Percentiles rank a stretch among this genome's conserved stretches.
Conservation (phyloP, 2,329 filamentous ascomycete genomes). For the Penicillium sp. region DNA sequence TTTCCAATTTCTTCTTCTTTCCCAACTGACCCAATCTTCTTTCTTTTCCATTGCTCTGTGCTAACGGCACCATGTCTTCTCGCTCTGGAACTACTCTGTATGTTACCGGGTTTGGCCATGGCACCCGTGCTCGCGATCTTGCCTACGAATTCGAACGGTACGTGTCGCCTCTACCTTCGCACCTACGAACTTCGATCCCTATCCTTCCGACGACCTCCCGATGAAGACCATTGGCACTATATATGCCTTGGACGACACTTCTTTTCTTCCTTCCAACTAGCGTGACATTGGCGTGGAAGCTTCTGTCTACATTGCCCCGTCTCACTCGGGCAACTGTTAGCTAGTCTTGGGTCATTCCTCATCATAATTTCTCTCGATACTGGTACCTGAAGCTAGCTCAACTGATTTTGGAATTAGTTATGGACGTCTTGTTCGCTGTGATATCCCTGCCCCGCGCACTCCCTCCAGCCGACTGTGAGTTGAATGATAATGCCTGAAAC, state of each 20-base stretch:
- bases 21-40: neutral
- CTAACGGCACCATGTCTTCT: slow-evolving; percentile 72
- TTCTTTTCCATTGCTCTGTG: neutral
- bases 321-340: slow-evolving; percentile 4
- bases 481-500: slow-evolving; percentile 18
- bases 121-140: slow-evolving; percentile 96
- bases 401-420: slow-evolving; percentile 65
- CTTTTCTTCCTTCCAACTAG: slow-evolving; percentile 5
- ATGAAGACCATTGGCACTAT: slow-evolving; percentile 6
- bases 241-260: slow-evolving; percentile 1
- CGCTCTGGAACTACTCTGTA: slow-evolving; percentile 91
- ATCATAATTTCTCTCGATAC: slow-evolving; percentile 11
- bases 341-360: slow-evolving; percentile 16
- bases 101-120: slow-evolving; percentile 98
- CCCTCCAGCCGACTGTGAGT: slow-evolving; percentile 94
- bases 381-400: neutral
- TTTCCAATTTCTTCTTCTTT: neutral
- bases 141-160: slow-evolving; percentile 99
- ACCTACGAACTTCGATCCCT: slow-evolving; percentile 32
- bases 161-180: slow-evolving; percentile 59
- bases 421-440: slow-evolving; percentile 94
- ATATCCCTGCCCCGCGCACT: slow-evolving; percentile 93
- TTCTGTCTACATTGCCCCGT: slow-evolving; percentile 5
- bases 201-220: slow-evolving; percentile 15
- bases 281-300: slow-evolving; percentile 3